Evolutionary conservation across 306 rosid genomes (phyloP).

Genomic region (Casuarina glauca): DNA sequence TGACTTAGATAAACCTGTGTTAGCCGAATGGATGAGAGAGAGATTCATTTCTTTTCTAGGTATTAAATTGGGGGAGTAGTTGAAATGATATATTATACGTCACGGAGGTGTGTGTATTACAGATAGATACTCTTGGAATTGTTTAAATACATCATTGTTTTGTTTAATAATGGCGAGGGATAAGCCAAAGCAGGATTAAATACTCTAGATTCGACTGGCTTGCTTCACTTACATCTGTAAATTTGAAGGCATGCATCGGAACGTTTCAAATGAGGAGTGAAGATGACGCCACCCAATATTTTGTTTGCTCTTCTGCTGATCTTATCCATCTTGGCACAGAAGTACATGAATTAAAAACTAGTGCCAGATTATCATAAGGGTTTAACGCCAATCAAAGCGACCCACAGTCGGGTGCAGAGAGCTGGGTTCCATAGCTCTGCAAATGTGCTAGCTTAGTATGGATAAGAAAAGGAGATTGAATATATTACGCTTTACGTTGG

Average conservation of each 20-base stretch:
- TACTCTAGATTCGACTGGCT: too few species aligned
- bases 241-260: not conserved
- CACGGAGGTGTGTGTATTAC: not conserved
- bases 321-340: too few species aligned
- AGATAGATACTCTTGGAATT: not conserved
- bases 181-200: not conserved
- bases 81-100: not conserved
- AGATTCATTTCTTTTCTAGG: not conserved
- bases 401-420: too few species aligned
- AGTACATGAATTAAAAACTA: conserved; percentile 1
- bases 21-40: not conserved
- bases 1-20: not conserved
- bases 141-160: not conserved
- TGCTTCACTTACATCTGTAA: not conserved
- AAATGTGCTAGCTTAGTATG: too few species aligned
- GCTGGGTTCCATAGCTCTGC: too few species aligned
- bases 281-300: not conserved
- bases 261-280: not conserved
- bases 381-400: too few species aligned
- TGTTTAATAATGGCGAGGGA: not conserved
- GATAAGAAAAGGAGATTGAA: too few species aligned
- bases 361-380: too few species aligned
- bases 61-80: not conserved
- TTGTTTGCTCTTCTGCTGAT: not conserved
- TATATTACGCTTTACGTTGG: too few species aligned